Conservation (phyloP, 495 filamentous ascomycete species). For the Hamigera avellanea region DNA sequence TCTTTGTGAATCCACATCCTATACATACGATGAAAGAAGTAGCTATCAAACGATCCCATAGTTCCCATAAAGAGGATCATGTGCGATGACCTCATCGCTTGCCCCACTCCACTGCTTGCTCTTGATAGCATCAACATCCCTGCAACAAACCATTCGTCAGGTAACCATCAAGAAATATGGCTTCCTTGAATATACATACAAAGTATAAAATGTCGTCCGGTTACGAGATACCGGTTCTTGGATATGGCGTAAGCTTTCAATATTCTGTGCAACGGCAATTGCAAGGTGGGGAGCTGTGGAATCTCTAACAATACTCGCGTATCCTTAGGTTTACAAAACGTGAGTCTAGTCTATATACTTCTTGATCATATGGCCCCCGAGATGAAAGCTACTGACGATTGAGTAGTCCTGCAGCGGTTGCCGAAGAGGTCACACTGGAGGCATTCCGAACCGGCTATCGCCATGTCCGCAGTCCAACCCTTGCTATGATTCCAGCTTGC, state of each 20-base stretch:
- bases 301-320: too few relatives aligned
- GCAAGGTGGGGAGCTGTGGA: too few relatives aligned
- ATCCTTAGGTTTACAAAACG: conserved; percentile 75
- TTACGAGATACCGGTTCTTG: conserved; percentile 66
- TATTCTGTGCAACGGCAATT: not conserved
- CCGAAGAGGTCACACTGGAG: conserved; percentile 45
- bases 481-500: not conserved
- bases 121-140: too few relatives aligned
- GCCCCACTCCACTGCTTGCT: too few relatives aligned
- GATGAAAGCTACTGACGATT: conserved; percentile 3
- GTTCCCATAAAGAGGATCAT: too few relatives aligned
- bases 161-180: not conserved
- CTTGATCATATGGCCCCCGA: too few relatives aligned
- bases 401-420: conserved; percentile 34
- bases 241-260: conserved; percentile 52
- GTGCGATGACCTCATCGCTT: too few relatives aligned
- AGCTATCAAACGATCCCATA: too few relatives aligned
- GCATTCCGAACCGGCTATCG: conserved; percentile 61
- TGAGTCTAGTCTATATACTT: conserved; percentile 18
- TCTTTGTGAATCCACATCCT: too few relatives aligned
- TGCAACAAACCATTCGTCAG: too few relatives aligned
- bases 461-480: too few relatives aligned
- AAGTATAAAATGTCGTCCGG: conserved; percentile 53
- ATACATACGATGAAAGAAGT: too few relatives aligned
- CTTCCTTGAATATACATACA: conserved; percentile 7